phyloP scores from a whole-genome alignment of 2,329 filamentous ascomycete genomes.

The Hypoxylon sp. region DNA sequence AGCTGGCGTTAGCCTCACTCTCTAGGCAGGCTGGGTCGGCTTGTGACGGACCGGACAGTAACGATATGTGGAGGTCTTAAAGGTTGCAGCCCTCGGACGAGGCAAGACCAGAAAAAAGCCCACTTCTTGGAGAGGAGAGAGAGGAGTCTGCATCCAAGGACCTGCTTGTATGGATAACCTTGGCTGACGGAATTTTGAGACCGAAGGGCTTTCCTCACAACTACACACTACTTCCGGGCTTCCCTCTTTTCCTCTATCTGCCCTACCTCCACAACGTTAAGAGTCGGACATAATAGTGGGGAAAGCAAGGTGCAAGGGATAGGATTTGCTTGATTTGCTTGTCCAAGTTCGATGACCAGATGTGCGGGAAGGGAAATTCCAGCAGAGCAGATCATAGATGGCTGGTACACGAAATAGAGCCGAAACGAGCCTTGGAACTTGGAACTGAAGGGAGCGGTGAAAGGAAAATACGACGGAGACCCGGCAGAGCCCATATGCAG shows the following conservation, averaged over 20 bases:
- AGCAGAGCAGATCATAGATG: slow-evolving; percentile 40
- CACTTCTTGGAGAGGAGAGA: slow-evolving; percentile 34
- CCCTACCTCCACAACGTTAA: slow-evolving; percentile 19
- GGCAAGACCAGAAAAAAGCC: slow-evolving; percentile 44
- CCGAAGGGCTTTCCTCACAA: slow-evolving; percentile 21
- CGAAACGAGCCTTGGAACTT: slow-evolving; percentile 28
- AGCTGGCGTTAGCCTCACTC: slow-evolving; percentile 51
- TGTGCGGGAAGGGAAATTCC: slow-evolving; percentile 25
- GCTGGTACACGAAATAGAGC: slow-evolving; percentile 35
- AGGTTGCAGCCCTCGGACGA: slow-evolving; percentile 47
- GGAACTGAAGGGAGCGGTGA: slow-evolving; percentile 39
- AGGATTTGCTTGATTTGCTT: slow-evolving; percentile 22
- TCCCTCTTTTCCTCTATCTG: slow-evolving; percentile 19
- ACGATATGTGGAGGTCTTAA: slow-evolving; percentile 44
- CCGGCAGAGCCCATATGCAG: slow-evolving; percentile 40
- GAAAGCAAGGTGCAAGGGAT: slow-evolving; percentile 40
- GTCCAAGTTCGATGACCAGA: slow-evolving; percentile 25
- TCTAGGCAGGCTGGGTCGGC: slow-evolving; percentile 40
- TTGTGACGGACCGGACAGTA: slow-evolving; percentile 38
- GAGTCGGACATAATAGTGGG: slow-evolving; percentile 42
- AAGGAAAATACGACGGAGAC: slow-evolving; percentile 39
- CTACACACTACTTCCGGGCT: slow-evolving; percentile 21
- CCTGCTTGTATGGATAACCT: slow-evolving; percentile 37
- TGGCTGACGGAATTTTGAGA: slow-evolving; percentile 40
- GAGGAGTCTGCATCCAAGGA: slow-evolving; percentile 31